Evolutionary conservation across 306 rosid species (phyloP).

Genomic region (Gynostemma pentaphyllum): DNA sequence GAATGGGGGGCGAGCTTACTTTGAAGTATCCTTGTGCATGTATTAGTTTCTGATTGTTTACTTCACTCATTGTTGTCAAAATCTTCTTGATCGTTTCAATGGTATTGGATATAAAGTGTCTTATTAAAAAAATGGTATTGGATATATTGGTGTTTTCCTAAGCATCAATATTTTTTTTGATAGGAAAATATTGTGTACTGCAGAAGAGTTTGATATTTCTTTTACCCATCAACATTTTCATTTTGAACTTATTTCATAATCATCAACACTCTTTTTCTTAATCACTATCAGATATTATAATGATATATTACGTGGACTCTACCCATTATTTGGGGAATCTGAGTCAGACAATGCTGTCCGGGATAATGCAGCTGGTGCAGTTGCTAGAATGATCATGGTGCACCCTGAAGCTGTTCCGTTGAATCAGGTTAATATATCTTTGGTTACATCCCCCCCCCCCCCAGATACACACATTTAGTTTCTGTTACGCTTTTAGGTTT

Average conservation of each 20-base stretch:
- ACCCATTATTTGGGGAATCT: slow-evolving; percentile 86
- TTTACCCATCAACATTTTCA: too few species aligned
- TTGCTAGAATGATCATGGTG: slow-evolving; percentile 97
- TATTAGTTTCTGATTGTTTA: neutral
- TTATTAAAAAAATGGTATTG: too few species aligned
- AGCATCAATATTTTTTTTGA: neutral
- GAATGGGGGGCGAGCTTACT: slow-evolving; percentile 71
- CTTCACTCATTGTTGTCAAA: slow-evolving; percentile 3
- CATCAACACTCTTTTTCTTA: slow-evolving; percentile 11
- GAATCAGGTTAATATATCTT: slow-evolving; percentile 48
- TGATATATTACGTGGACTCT: slow-evolving; percentile 68
- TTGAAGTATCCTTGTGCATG: slow-evolving; percentile 60
- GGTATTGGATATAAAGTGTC: too few species aligned
- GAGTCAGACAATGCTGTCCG: slow-evolving; percentile 95
- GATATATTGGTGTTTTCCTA: neutral
- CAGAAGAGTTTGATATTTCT: neutral
- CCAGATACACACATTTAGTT: neutral
- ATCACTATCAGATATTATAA: slow-evolving; percentile 58
- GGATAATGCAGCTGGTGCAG: slow-evolving; percentile 98
- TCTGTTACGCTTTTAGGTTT: neutral
- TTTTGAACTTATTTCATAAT: neutral
- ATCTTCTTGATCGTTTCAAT: neutral
- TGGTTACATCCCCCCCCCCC: slow-evolving; percentile 4
- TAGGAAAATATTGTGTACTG: too few species aligned
- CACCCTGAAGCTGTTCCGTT: slow-evolving; percentile 87